These are phyloP conservation scores for Tetradesmus lagerheimii DNA, from an alignment of 139 green algal species.

Conservation along the genomic window DNA sequence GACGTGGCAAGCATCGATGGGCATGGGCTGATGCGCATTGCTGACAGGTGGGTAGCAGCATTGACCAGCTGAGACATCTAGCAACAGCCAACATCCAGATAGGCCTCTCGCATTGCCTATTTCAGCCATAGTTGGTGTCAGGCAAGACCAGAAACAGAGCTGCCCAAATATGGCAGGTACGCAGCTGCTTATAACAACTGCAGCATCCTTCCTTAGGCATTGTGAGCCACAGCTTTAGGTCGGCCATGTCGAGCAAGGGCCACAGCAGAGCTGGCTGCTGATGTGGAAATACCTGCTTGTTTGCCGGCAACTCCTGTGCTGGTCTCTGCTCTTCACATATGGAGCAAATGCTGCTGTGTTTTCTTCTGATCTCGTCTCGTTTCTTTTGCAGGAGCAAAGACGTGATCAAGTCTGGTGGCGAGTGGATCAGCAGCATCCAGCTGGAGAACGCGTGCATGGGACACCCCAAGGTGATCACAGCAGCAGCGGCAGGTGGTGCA, in stretches of 20 bases:
- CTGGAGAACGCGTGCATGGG: constrained; percentile 71
- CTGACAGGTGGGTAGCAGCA: constrained; percentile 58
- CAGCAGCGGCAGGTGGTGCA: not conserved
- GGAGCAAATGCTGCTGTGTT: not conserved
- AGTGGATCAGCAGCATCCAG: constrained; percentile 78
- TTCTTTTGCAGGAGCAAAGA: constrained; percentile 74
- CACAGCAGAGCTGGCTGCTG: too few species aligned
- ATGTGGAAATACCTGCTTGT: too few species aligned
- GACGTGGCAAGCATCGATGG: constrained; percentile 84
- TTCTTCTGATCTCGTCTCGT: not conserved
- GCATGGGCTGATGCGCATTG: constrained; percentile 78
- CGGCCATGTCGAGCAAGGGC: too few species aligned
- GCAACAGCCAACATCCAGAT: too few species aligned
- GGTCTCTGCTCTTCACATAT: not conserved
- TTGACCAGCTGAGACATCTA: too few species aligned
- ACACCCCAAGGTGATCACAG: constrained; percentile 55
- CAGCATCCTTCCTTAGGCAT: too few species aligned
- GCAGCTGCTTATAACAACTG: too few species aligned
- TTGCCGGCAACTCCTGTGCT: not conserved
- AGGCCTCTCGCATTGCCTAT: too few species aligned
- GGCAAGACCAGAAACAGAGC: too few species aligned
- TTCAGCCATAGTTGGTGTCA: too few species aligned
- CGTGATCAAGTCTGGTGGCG: constrained; percentile 87
- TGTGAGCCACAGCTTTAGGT: too few species aligned
- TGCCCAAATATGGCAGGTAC: too few species aligned